Evolutionary conservation across 257 asterid genomes (phyloP).

Genomic region (Cinchona pubescens): DNA sequence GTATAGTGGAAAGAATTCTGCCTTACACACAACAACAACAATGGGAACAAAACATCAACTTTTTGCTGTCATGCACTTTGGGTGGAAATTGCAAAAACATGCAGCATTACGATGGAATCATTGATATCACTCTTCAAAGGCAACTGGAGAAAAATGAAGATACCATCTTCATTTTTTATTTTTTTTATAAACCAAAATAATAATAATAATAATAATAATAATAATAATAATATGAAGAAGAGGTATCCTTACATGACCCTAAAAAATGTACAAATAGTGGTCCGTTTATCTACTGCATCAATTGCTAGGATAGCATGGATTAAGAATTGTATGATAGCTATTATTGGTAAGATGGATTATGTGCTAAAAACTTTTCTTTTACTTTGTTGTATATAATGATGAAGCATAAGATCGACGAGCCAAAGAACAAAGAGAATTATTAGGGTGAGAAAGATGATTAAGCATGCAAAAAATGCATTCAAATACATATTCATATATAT

Average conservation of each 20-base stretch:
- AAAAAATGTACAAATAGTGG: not conserved
- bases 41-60: not conserved
- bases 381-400: not conserved
- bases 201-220: not conserved
- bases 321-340: not conserved
- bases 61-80: constrained; percentile 25
- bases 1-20: not conserved
- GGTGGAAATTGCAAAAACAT: not conserved
- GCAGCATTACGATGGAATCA: not conserved
- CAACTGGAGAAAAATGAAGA: not conserved
- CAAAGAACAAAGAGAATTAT: not conserved
- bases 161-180: too few relatives aligned
- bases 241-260: not conserved
- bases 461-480: not conserved
- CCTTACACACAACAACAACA: not conserved
- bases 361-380: too few relatives aligned
- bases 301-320: not conserved
- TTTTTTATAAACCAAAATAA: too few relatives aligned
- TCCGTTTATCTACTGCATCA: not conserved
- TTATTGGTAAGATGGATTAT: too few relatives aligned
- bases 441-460: not conserved
- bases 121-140: not conserved
- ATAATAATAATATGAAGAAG: not conserved
- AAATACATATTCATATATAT: too few relatives aligned
- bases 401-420: not conserved